Evolutionary conservation across 2,329 filamentous ascomycete species (phyloP).

Genomic region (Cucurbitaria berberidis): DNA sequence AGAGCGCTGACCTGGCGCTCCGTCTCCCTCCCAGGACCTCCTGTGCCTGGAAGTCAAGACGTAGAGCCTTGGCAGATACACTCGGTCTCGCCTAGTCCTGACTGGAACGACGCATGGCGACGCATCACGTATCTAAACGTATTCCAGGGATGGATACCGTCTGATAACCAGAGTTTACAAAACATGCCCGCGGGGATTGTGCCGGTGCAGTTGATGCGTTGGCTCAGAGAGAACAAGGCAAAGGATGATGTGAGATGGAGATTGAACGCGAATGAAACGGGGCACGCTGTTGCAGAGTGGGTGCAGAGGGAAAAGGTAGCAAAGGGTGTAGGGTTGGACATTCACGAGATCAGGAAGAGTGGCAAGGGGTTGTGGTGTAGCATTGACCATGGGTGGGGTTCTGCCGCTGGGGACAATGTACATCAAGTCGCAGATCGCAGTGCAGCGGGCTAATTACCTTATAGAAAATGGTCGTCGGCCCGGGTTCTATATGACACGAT

Average conservation of each 20-base stretch:
- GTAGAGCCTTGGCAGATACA: constrained; percentile 17
- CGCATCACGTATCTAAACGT: constrained; percentile 51
- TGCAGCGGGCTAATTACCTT: no score
- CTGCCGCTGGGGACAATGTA: background rate
- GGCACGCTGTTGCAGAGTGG: constrained; percentile 40
- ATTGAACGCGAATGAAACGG: constrained; percentile 25
- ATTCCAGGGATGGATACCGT: constrained; percentile 54
- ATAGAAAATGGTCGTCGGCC: no score
- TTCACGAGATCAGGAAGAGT: constrained; percentile 37
- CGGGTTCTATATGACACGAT: no score
- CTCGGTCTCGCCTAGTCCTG: constrained; percentile 26
- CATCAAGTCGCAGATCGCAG: no score
- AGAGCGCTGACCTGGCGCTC: constrained; percentile 56
- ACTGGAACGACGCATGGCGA: constrained; percentile 54
- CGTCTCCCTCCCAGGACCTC: background rate
- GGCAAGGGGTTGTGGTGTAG: constrained; percentile 38
- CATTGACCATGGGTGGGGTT: constrained; percentile 48
- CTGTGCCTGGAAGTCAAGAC: background rate
- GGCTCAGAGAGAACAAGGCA: constrained; percentile 42
- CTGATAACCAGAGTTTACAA: constrained; percentile 33
- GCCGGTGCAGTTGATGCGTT: constrained; percentile 43
- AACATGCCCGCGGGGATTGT: constrained; percentile 46
- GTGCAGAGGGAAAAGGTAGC: constrained; percentile 48
- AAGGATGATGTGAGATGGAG: constrained; percentile 25
- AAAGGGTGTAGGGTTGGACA: constrained; percentile 36